Evolutionary conservation across 768 basidiomycete genomes (phyloP).

Genomic region (Naganishia vishniacii): DNA sequence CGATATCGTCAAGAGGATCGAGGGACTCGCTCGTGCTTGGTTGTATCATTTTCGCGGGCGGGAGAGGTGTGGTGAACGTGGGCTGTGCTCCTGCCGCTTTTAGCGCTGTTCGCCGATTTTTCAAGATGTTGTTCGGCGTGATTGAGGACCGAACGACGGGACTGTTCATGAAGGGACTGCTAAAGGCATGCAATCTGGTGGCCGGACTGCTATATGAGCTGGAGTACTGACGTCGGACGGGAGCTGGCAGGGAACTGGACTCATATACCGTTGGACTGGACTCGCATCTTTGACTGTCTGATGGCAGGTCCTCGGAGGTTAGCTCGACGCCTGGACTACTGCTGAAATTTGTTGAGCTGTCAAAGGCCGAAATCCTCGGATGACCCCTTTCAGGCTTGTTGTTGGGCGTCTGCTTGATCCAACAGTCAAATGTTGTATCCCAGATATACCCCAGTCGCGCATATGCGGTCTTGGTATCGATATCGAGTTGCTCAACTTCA

Average conservation of each 20-base stretch:
- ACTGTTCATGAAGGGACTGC: conserved; percentile 15
- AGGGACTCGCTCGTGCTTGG: not conserved
- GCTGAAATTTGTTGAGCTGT: not conserved
- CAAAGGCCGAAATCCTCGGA: not conserved
- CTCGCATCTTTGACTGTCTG: not conserved
- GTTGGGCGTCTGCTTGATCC: conserved; percentile 1
- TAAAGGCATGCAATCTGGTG: not conserved
- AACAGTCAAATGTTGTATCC: conserved; percentile 12
- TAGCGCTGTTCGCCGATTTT: not conserved
- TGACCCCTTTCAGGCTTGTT: not conserved
- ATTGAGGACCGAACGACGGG: not conserved
- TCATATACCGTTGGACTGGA: not conserved
- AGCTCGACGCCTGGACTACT: not conserved
- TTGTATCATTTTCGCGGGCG: not conserved
- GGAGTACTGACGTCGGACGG: not conserved
- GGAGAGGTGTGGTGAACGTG: not conserved
- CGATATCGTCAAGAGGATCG: conserved; percentile 17
- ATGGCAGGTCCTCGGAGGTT: not conserved
- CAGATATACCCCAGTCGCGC: conserved; percentile 1
- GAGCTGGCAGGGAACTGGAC: not conserved
- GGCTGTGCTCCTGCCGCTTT: not conserved
- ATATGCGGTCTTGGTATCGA: conserved; percentile 12
- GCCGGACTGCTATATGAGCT: not conserved
- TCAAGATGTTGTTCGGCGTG: not conserved
- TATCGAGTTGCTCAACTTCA: conserved; percentile 12